phyloP scores from a whole-genome alignment of 139 green algal species.

The Picochlorum sp. region DNA sequence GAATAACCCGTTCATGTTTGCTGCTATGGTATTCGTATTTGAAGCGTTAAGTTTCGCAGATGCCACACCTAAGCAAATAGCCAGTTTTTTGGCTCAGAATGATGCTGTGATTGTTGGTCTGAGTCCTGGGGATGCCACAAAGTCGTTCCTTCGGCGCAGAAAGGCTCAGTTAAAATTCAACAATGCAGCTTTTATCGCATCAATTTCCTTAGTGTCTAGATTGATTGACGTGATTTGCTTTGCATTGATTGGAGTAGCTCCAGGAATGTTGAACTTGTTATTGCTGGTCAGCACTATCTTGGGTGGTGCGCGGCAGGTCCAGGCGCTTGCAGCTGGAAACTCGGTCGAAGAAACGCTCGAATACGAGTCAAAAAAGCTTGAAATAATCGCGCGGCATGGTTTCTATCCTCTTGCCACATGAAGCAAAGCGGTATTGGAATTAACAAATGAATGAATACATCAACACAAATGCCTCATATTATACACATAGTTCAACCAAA shows the following conservation, averaged over 20 bases:
- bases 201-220: constrained; percentile 13
- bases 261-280: constrained; percentile 22
- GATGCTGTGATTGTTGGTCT: constrained; percentile 13
- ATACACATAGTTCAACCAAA: too few relatives aligned
- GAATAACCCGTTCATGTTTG: constrained; percentile 12
- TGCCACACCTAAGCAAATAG: constrained; percentile 18
- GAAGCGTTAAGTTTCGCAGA: constrained; percentile 17
- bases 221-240: constrained; percentile 10
- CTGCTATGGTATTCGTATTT: constrained; percentile 16
- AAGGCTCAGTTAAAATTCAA: constrained; percentile 17
- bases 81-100: constrained; percentile 16
- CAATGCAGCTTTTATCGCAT: constrained; percentile 15
- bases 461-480: too few relatives aligned
- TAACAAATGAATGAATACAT: too few relatives aligned
- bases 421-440: too few relatives aligned
- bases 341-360: not conserved
- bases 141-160: not conserved
- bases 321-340: not conserved
- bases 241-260: constrained; percentile 9
- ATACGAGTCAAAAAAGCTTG: not conserved
- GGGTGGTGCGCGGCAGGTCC: not conserved
- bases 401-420: not conserved
- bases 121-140: constrained; percentile 15
- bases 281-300: constrained; percentile 13
- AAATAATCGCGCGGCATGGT: not conserved